phyloP scores from a whole-genome alignment of 2,329 filamentous ascomycete species.

The Fusarium tjaetaba region DNA sequence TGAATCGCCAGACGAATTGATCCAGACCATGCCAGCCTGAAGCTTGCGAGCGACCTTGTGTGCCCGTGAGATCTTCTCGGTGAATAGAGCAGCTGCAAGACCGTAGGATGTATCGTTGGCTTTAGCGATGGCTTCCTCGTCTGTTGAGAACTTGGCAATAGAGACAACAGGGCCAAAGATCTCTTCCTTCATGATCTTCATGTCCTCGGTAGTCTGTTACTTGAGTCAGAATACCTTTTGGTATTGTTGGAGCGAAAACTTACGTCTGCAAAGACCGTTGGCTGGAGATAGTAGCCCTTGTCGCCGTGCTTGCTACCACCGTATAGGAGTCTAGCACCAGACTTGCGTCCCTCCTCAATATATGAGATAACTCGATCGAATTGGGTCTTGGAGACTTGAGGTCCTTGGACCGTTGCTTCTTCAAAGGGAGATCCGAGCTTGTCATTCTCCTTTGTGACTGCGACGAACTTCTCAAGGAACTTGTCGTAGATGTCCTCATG shows the following conservation, averaged over 20 bases:
- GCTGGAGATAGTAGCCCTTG: conserved; percentile 43
- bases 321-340: conserved; percentile 66
- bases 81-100: conserved; percentile 65
- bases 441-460: conserved; percentile 59
- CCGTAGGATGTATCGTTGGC: conserved; percentile 61
- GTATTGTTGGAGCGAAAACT: conserved; percentile 10
- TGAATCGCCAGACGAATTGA: conserved; percentile 46
- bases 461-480: conserved; percentile 65
- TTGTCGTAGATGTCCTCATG: conserved; percentile 65
- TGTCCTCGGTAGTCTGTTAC: conserved; percentile 37
- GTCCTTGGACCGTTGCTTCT: conserved; percentile 71
- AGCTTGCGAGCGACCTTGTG: conserved; percentile 57
- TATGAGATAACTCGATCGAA: conserved; percentile 72
- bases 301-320: conserved; percentile 41
- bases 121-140: conserved; percentile 39
- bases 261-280: conserved; percentile 44
- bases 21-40: conserved; percentile 60
- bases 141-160: conserved; percentile 41
- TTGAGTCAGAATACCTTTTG: conserved; percentile 26
- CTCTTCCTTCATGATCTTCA: conserved; percentile 45
- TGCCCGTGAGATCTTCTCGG: conserved; percentile 57
- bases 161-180: conserved; percentile 46
- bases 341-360: conserved; percentile 70
- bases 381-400: conserved; percentile 71
- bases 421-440: conserved; percentile 71